Conservation (phyloP, 2,329 filamentous ascomycete species). For the Cercospora sesami region DNA sequence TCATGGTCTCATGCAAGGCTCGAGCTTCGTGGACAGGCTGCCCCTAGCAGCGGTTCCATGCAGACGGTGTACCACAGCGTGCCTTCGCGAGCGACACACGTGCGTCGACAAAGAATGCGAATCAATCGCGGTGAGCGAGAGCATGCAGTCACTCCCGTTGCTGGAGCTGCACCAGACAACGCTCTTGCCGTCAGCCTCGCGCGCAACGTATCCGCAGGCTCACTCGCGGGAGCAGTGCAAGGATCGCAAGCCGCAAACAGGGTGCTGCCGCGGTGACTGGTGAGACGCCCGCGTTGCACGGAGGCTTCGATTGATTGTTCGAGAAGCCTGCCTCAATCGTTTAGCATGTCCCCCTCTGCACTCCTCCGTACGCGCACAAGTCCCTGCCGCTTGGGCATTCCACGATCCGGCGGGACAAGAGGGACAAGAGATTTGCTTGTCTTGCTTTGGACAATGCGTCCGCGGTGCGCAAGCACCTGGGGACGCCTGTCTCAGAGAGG, state of each 20-base stretch:
- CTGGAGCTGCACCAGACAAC: neutral
- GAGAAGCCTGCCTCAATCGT: conserved; percentile 7
- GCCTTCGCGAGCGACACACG: neutral
- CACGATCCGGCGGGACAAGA: neutral
- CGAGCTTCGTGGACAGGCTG: conserved; percentile 5
- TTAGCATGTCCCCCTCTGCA: neutral
- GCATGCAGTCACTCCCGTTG: neutral
- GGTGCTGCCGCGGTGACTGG: neutral
- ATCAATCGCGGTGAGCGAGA: neutral
- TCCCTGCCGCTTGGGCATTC: neutral
- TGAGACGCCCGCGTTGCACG: neutral
- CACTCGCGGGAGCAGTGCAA: neutral
- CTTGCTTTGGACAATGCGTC: neutral
- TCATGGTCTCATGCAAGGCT: conserved; percentile 1
- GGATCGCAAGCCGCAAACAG: neutral
- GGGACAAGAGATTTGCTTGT: neutral
- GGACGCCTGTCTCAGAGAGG: neutral
- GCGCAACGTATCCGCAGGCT: neutral
- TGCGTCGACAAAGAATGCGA: neutral
- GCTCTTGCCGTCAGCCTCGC: neutral
- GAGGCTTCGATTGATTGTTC: conserved; percentile 1
- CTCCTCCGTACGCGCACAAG: neutral
- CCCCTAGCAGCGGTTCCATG: neutral
- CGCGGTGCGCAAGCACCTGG: neutral
- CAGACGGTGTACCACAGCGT: neutral